phyloP scores from a whole-genome alignment of 768 basidiomycete species.

The Kwoniella bestiolae region DNA sequence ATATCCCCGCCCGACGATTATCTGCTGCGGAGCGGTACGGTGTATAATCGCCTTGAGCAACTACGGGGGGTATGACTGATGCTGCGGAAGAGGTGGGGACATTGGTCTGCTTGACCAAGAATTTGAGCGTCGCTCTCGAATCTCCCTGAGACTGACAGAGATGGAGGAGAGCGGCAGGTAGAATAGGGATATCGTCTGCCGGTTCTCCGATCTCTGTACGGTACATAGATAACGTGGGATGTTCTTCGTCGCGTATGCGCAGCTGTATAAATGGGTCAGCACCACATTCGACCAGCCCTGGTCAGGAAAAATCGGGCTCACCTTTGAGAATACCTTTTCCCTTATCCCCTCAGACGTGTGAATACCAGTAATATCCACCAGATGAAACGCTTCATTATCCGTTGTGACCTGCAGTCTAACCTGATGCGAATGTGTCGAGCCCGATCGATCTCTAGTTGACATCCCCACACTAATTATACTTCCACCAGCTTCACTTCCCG shows the following conservation, averaged over 20 bases:
- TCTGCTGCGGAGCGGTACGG: constrained; percentile 21
- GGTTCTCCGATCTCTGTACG: constrained; percentile 82
- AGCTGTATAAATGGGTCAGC: constrained; percentile 34
- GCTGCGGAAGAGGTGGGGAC: constrained; percentile 63
- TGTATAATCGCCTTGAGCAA: constrained; percentile 20
- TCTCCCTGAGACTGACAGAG: constrained; percentile 77
- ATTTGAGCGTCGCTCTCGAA: constrained; percentile 77
- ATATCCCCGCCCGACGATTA: constrained; percentile 24
- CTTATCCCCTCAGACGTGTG: constrained; percentile 51
- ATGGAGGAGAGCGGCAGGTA: constrained; percentile 71
- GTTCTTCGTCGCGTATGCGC: constrained; percentile 76
- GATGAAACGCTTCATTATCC: constrained; percentile 55
- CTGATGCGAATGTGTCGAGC: constrained; percentile 35
- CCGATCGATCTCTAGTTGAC: constrained; percentile 35
- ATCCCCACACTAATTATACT: constrained; percentile 29
- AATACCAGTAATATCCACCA: constrained; percentile 55
- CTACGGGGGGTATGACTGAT: constrained; percentile 66
- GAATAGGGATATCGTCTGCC: constrained; percentile 73
- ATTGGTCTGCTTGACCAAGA: constrained; percentile 69
- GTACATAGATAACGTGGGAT: constrained; percentile 75
- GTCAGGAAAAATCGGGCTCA: constrained; percentile 12
- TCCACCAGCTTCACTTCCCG: constrained; percentile 29
- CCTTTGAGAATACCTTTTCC: constrained; percentile 54
- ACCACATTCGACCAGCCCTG: background rate
- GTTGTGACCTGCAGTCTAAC: constrained; percentile 49